A percentile compares a stretch with the other conserved stretches of the same genome.
Conservation (phyloP, 2,329 filamentous ascomycete species). For the Beauveria caledonica region DNA sequence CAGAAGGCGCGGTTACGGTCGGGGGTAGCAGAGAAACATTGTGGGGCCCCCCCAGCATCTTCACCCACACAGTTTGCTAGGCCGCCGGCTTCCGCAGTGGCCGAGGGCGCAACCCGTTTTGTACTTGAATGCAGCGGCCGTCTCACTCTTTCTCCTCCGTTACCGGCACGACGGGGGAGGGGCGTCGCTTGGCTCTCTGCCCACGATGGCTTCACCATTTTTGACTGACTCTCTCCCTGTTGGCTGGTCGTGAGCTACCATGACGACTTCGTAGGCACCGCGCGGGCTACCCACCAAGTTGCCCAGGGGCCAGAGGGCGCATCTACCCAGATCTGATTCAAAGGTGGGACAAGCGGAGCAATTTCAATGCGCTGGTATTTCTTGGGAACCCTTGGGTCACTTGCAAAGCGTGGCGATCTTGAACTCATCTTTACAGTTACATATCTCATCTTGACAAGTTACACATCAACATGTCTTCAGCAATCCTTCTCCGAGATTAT, state of each 20-base stretch:
- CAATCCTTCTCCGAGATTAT: too few relatives aligned
- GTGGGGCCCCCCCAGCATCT: neutral
- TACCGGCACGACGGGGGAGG: neutral
- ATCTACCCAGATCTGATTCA: neutral
- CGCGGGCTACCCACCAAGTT: too few relatives aligned
- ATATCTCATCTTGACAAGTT: too few relatives aligned
- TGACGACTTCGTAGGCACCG: neutral
- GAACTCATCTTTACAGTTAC: too few relatives aligned
- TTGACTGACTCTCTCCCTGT: neutral
- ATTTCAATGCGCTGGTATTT: too few relatives aligned
- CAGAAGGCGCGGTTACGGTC: slow-evolving; percentile 12
- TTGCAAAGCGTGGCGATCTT: too few relatives aligned
- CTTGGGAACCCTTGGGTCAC: too few relatives aligned
- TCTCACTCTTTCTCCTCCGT: neutral
- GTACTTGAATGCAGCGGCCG: neutral
- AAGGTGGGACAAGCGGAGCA: neutral
- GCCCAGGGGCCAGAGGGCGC: neutral
- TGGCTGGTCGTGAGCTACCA: neutral
- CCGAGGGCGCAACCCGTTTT: neutral
- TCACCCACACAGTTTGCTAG: slow-evolving; percentile 2
- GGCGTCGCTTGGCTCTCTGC: too few relatives aligned
- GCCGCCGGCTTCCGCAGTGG: slow-evolving; percentile 3
- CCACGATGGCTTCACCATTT: neutral
- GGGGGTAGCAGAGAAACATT: neutral
- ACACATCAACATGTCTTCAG: too few relatives aligned